Conservation (phyloP, 164 flowering plant genomes). For the Houttuynia cordata region DNA sequence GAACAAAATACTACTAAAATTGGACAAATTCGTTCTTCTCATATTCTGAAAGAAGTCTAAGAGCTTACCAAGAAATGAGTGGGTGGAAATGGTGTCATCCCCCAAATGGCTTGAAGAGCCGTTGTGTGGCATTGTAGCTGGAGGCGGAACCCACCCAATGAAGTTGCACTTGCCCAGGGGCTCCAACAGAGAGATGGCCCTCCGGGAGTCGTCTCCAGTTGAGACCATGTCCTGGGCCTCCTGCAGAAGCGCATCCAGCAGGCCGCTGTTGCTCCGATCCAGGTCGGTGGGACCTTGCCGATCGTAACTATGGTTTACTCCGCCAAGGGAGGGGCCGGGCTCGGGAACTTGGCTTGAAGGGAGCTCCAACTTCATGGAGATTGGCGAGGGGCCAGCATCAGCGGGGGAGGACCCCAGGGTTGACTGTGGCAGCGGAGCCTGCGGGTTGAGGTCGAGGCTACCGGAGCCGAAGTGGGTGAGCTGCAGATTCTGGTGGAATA, state of each 20-base stretch:
- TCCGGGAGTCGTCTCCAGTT: slow-evolving; percentile 4
- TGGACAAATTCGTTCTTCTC: not conserved
- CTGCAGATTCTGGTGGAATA: slow-evolving; percentile 6
- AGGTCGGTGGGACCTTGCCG: slow-evolving; percentile 7
- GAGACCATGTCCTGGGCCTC: slow-evolving; percentile 23
- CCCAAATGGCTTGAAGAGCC: slow-evolving; percentile 3
- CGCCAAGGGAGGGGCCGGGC: slow-evolving; percentile 1
- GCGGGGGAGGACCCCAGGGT: not conserved
- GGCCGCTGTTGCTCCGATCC: slow-evolving; percentile 15
- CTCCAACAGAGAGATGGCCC: not conserved
- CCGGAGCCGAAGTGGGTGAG: slow-evolving; percentile 10
- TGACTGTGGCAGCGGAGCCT: slow-evolving; percentile 4
- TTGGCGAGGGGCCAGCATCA: not conserved
- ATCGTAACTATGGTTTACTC: slow-evolving; percentile 3
- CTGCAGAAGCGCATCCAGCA: slow-evolving; percentile 33
- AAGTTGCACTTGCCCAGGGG: slow-evolving; percentile 4
- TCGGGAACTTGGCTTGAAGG: slow-evolving; percentile 29
- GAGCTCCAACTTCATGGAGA: slow-evolving; percentile 25
- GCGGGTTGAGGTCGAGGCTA: slow-evolving; percentile 9
- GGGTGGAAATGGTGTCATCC: slow-evolving; percentile 9
- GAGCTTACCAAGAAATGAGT: slow-evolving; percentile 11
- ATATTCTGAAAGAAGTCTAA: not conserved
- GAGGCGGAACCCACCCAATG: slow-evolving; percentile 9
- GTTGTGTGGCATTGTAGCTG: slow-evolving; percentile 4
- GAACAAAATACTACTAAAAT: not conserved